Conservation (phyloP, 148 eudicot genomes). For the Selenicereus undatus region DNA sequence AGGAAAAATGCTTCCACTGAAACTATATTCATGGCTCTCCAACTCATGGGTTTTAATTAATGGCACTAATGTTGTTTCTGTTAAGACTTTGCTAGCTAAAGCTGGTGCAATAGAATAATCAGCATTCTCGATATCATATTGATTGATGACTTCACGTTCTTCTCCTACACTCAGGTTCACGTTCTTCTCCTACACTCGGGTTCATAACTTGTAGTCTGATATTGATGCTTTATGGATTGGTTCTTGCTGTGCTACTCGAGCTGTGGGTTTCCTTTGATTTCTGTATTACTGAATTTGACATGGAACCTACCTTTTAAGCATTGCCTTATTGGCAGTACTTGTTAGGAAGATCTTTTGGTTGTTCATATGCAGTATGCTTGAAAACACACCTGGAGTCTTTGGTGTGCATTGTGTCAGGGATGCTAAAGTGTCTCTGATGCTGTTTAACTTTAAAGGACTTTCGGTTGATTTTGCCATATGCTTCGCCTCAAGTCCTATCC, state of each 20-base stretch:
- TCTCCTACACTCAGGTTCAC: slow-evolving; percentile 38
- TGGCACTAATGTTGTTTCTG: too few relatives aligned
- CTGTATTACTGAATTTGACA: not conserved
- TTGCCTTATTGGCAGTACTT: not conserved
- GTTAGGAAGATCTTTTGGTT: slow-evolving; percentile 55
- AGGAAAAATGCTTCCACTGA: too few relatives aligned
- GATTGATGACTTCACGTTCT: not conserved
- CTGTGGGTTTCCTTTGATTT: slow-evolving; percentile 32
- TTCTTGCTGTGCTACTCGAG: slow-evolving; percentile 48
- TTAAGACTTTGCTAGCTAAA: too few relatives aligned
- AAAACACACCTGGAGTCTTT: slow-evolving; percentile 39
- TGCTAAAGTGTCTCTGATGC: slow-evolving; percentile 56
- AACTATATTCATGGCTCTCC: too few relatives aligned
- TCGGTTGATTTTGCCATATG: slow-evolving; percentile 55
- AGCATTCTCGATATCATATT: not conserved
- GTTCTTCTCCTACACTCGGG: slow-evolving; percentile 24
- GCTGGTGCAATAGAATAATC: too few relatives aligned
- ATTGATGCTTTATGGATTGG: slow-evolving; percentile 60
- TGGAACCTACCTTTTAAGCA: not conserved
- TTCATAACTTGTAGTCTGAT: slow-evolving; percentile 48
- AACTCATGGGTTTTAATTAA: too few relatives aligned
- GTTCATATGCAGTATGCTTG: slow-evolving; percentile 41
- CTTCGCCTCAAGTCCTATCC: slow-evolving; percentile 39
- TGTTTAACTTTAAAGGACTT: slow-evolving; percentile 51
- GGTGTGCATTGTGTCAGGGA: slow-evolving; percentile 50